These are phyloP conservation scores for Boletus rubroflammeus DNA, from an alignment of 768 basidiomycete genomes.

Conservation along the genomic window DNA sequence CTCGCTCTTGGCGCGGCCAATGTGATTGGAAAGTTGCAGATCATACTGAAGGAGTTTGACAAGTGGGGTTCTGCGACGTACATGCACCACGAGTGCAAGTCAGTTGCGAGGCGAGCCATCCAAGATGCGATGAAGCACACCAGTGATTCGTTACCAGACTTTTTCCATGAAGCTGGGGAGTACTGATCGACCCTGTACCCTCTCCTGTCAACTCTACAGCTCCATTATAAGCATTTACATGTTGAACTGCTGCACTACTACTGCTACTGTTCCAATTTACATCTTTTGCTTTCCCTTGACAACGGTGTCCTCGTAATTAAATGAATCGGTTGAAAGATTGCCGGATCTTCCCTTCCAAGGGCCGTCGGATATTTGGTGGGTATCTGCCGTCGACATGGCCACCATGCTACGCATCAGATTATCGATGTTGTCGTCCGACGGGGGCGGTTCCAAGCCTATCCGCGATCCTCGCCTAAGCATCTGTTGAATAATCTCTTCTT, in stretches of 20 bases:
- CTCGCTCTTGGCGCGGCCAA: conserved; percentile 59
- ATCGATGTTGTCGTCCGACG: conserved; percentile 38
- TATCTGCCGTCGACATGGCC: conserved; percentile 19
- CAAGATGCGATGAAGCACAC: conserved; percentile 51
- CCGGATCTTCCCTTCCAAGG: conserved; percentile 27
- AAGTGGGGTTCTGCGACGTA: conserved; percentile 70
- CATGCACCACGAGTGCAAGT: conserved; percentile 74
- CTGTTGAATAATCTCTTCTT: conserved; percentile 43
- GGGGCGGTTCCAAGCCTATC: conserved; percentile 33
- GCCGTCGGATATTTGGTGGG: conserved; percentile 21
- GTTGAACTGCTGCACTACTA: neutral
- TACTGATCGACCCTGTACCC: conserved; percentile 11
- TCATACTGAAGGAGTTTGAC: conserved; percentile 65
- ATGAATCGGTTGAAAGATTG: conserved; percentile 13
- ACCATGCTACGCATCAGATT: conserved; percentile 42
- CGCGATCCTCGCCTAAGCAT: conserved; percentile 35
- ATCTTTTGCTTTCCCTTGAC: conserved; percentile 25
- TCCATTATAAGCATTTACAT: neutral
- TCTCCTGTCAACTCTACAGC: neutral
- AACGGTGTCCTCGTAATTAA: conserved; percentile 25
- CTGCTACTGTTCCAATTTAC: conserved; percentile 6
- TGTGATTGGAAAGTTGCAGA: conserved; percentile 60
- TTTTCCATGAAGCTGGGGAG: conserved; percentile 45
- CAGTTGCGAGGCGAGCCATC: conserved; percentile 53
- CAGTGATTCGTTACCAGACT: conserved; percentile 60